These are phyloP conservation scores for Cladosporium austrohemisphaericum DNA, from an alignment of 2,329 filamentous ascomycete genomes.

Conservation along the genomic window DNA sequence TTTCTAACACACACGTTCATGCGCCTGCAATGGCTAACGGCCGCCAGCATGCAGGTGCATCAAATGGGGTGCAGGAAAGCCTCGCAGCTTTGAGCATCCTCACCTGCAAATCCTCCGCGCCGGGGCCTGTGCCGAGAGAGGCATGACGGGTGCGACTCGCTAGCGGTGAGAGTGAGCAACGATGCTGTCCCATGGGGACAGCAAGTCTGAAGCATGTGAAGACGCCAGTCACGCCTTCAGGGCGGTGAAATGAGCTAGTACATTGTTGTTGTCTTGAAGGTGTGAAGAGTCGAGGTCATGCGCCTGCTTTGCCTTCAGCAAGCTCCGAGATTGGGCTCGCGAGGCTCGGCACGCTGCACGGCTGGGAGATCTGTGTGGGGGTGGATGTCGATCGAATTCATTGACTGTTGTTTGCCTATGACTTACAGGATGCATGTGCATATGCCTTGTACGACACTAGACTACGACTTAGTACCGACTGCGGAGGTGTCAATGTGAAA, in stretches of 20 bases:
- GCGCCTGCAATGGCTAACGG: too few species aligned
- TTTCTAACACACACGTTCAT: slow-evolving; percentile 3
- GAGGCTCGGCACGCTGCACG: neutral
- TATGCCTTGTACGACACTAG: slow-evolving; percentile 5
- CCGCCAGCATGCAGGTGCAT: slow-evolving; percentile 4
- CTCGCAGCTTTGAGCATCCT: neutral
- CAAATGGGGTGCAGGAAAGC: slow-evolving; percentile 4
- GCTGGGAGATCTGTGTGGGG: too few species aligned
- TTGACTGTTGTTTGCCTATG: too few species aligned
- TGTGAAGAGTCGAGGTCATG: neutral
- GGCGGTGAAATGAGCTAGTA: slow-evolving; percentile 4
- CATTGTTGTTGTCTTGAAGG: neutral
- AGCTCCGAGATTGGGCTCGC: slow-evolving; percentile 5
- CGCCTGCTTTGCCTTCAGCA: neutral
- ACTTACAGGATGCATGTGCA: neutral
- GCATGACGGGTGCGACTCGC: too few species aligned
- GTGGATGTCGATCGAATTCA: too few species aligned
- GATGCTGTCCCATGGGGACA: neutral
- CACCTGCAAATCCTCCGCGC: neutral
- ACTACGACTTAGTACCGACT: neutral
- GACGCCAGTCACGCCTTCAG: neutral
- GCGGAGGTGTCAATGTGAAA: neutral
- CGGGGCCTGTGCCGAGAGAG: neutral
- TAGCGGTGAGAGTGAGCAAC: neutral
- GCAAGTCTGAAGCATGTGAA: neutral